Evolutionary conservation across 106 monocot species (phyloP).

Genomic region (Dioscorea dumetorum): DNA sequence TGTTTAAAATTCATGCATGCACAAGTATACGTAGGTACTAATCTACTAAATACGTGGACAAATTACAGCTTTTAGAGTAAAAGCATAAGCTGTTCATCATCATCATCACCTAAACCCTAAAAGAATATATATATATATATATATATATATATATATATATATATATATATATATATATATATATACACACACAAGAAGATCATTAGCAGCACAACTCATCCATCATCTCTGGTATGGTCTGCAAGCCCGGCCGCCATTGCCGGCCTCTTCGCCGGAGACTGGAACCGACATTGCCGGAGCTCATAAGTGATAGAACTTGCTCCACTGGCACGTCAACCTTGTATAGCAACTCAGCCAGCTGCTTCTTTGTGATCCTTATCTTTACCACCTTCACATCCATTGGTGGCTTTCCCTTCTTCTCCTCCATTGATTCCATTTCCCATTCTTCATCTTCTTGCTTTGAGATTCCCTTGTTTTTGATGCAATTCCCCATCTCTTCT

Average conservation of each 20-base stretch:
- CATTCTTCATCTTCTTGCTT: constrained; percentile 2
- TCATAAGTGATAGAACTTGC: not conserved
- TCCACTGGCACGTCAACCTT: constrained; percentile 4
- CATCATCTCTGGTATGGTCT: constrained; percentile 10
- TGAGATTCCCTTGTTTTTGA: not conserved
- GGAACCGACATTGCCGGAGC: not conserved
- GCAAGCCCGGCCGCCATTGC: constrained; percentile 8
- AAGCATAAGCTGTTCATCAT: not conserved
- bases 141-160: no score
- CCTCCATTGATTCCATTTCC: not conserved
- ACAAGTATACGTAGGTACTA: no score
- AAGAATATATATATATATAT: no score
- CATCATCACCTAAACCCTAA: not conserved
- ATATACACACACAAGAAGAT: no score
- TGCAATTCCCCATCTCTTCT: constrained; percentile 10
- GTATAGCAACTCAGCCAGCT: constrained; percentile 5
- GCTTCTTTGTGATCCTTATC: constrained; percentile 16
- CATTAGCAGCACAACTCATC: not conserved
- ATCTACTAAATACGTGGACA: no score
- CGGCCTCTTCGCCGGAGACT: not conserved
- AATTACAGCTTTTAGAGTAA: no score
- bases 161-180: no score
- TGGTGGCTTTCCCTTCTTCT: not conserved
- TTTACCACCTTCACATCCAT: constrained; percentile 3
- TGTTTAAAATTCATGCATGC: no score